Evolutionary conservation across 2,329 filamentous ascomycete species (phyloP), one percentile per base, ranked within the genome.

Genomic region (Pseudopyrenochaeta lycopersici): DNA sequence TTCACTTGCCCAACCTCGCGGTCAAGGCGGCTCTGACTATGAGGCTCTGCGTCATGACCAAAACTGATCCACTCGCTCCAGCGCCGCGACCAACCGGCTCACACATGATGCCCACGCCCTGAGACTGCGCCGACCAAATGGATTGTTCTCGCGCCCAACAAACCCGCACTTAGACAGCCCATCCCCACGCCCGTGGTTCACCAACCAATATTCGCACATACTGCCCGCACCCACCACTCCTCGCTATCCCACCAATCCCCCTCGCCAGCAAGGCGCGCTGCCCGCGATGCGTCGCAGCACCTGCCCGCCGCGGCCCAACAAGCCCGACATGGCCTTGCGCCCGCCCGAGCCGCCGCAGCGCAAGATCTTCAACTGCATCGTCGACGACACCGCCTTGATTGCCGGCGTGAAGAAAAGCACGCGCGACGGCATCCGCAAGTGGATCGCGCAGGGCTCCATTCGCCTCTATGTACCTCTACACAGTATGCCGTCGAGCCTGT

Each of bases 361-460:
- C 61, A 82, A 81, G 72, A 65, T 82, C 52, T 82, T 83, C 77
- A 82, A 82, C 73, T 82, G 80, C 68, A 82, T 82, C 59, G 79
- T 82, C 60, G 81, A 83, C 64, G 81, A 82, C 60, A 80, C 77
- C 17, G 80, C 81, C 29, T 66, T 83, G 58, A 75, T 82, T 50
- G 79, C 79, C 35, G 80, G 81, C 52, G 79, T 81, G 43, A 82
- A 81, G 74, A 79, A 77, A 66, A 80, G 78, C 68, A 82, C 80
- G 49, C 74, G 80, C 58, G 81, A 83, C 63, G 80, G 80, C 46
- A 80, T 83, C 57, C 74, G 78, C 67, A 81, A 82, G 68, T 82
- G 80, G 80, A 75, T 82, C 33, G 74, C 76, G 53, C 78, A 79
- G 56, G 80, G 78, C 53, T 76, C 80, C 59, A 81, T 82, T 43